Percentiles rank a stretch among this genome's conserved stretches.
Evolutionary conservation across 2,329 filamentous ascomycete species (phyloP).

Genomic region (Ceratocystis alfenasii): DNA sequence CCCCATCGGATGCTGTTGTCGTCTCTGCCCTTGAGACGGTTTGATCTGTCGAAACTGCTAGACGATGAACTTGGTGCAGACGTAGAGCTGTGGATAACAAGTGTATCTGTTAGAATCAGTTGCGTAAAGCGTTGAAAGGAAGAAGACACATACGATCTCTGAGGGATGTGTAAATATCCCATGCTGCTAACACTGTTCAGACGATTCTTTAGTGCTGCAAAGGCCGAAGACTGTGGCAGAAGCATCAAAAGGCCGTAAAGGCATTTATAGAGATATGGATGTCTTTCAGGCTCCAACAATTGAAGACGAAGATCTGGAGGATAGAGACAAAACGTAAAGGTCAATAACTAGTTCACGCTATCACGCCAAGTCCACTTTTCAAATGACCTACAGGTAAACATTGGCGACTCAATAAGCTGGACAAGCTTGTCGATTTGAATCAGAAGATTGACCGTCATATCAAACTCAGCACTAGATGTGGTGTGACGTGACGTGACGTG

Average conservation of each 20-base stretch:
- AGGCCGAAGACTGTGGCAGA: constrained; percentile 92
- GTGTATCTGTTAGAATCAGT: background rate
- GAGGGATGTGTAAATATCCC: constrained; percentile 78
- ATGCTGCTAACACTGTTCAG: constrained; percentile 96
- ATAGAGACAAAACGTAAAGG: background rate
- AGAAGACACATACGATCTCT: constrained; percentile 52
- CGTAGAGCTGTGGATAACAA: constrained; percentile 27
- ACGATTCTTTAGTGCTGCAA: constrained; percentile 90
- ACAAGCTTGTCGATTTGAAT: constrained; percentile 99
- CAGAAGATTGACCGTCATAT: constrained; percentile 97
- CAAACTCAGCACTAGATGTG: constrained; percentile 64
- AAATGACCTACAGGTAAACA: constrained; percentile 71
- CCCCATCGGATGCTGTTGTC: constrained; percentile 81
- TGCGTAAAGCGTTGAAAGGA: background rate
- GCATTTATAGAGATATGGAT: constrained; percentile 93
- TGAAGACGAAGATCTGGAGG: constrained; percentile 75
- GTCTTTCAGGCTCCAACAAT: constrained; percentile 86
- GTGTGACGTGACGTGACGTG: background rate
- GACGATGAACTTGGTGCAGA: constrained; percentile 45
- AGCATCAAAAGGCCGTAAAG: constrained; percentile 96
- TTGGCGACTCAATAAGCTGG: constrained; percentile 88
- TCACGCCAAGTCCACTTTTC: background rate
- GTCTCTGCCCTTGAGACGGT: constrained; percentile 68
- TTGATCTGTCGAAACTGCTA: constrained; percentile 58
- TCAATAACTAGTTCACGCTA: background rate